Evolutionary conservation across 768 basidiomycete species (phyloP).

Genomic region (Termitomyces sp.): DNA sequence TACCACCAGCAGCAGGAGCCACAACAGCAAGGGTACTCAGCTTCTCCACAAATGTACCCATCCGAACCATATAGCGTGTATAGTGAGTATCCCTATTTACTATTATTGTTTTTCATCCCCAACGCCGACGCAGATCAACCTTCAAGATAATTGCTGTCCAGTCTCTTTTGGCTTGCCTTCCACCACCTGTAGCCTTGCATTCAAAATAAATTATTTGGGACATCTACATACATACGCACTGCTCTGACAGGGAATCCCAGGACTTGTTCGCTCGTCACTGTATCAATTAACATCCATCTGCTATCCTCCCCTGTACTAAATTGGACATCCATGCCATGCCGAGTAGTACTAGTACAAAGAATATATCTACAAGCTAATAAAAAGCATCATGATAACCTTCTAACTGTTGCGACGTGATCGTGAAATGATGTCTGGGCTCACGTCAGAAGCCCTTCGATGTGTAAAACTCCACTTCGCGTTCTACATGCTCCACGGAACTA

Average conservation of each 20-base stretch:
- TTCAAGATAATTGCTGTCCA: constrained; percentile 7
- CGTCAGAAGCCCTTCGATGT: neutral
- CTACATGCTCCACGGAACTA: neutral
- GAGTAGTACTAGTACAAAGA: neutral
- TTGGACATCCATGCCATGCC: neutral
- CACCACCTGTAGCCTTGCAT: constrained; percentile 5
- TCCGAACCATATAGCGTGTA: constrained; percentile 22
- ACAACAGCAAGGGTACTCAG: constrained; percentile 10
- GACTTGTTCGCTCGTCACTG: constrained; percentile 1
- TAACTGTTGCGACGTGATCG: neutral
- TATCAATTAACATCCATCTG: constrained; percentile 2
- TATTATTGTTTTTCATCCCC: neutral
- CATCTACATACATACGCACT: neutral
- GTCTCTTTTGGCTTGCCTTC: constrained; percentile 6
- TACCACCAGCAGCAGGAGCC: constrained; percentile 9
- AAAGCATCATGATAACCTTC: neutral
- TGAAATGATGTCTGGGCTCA: neutral
- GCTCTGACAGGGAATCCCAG: constrained; percentile 1
- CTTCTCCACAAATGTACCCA: constrained; percentile 18
- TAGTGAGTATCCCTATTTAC: constrained; percentile 14
- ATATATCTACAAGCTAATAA: neutral
- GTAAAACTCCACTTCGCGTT: neutral
- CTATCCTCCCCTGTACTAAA: constrained; percentile 1
- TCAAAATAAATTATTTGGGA: constrained; percentile 1
- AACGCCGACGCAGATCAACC: constrained; percentile 1